phyloP scores from a whole-genome alignment of 2,329 filamentous ascomycete genomes.

The Ascochyta lentis region DNA sequence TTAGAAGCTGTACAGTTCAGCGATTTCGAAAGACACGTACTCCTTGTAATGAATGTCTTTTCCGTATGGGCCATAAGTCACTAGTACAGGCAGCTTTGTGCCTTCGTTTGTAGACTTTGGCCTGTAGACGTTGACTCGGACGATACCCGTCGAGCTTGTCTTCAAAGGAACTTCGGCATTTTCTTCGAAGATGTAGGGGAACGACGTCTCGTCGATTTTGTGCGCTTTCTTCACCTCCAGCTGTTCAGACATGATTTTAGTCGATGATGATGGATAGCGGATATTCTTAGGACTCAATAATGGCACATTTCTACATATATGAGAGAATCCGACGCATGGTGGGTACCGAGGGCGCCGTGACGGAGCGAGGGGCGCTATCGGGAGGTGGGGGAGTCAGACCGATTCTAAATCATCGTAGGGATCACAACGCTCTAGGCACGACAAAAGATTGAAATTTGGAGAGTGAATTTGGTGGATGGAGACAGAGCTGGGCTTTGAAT shows the following conservation, averaged over 20 bases:
- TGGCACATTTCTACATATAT: constrained; percentile 26
- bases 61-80: constrained; percentile 76
- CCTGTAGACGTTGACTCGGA: constrained; percentile 60
- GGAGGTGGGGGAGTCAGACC: constrained; percentile 26
- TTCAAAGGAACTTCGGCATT: constrained; percentile 57
- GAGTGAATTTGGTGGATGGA: no score
- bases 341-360: constrained; percentile 11
- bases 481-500: no score
- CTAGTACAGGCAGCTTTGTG: constrained; percentile 63
- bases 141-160: constrained; percentile 47
- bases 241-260: constrained; percentile 32
- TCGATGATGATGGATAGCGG: not conserved
- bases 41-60: constrained; percentile 72
- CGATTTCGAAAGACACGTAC: constrained; percentile 30
- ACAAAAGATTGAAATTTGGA: no score
- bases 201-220: constrained; percentile 44
- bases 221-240: constrained; percentile 42
- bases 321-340: constrained; percentile 15
- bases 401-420: not conserved
- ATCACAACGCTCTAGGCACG: not conserved
- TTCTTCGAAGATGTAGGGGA: constrained; percentile 58
- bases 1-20: constrained; percentile 1
- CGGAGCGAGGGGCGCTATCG: constrained; percentile 16
- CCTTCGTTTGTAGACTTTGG: constrained; percentile 50
- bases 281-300: not conserved